Evolutionary conservation across 331 rosid genomes (phyloP).

Genomic region (Quercus phellos): DNA sequence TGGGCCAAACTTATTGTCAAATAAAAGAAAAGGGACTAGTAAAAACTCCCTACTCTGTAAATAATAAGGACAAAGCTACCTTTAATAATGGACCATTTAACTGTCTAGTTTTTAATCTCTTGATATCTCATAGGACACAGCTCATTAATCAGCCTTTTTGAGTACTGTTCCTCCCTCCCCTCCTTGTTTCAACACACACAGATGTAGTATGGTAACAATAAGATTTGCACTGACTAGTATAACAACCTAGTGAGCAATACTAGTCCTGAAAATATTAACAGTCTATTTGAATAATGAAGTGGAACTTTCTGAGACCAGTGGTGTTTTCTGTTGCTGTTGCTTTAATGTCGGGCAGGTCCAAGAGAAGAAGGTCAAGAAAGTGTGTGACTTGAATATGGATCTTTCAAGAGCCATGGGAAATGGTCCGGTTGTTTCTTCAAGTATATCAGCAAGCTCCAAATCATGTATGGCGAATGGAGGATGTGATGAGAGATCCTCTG

Average conservation of each 20-base stretch:
- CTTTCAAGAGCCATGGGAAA: conserved; percentile 40
- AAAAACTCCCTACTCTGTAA: background rate
- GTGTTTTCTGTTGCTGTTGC: conserved; percentile 8
- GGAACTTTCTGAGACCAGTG: background rate
- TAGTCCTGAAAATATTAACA: background rate
- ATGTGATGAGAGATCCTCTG: conserved; percentile 27
- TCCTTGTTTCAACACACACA: background rate
- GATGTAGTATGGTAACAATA: background rate
- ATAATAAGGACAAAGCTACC: background rate
- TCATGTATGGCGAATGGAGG: conserved; percentile 45
- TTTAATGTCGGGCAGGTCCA: conserved; percentile 43
- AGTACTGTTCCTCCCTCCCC: background rate
- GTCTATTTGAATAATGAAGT: background rate
- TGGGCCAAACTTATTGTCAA: background rate
- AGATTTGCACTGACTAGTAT: background rate
- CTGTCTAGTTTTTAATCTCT: background rate
- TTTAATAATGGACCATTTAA: background rate
- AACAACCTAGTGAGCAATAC: background rate
- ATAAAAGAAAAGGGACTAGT: background rate
- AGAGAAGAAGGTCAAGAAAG: conserved; percentile 66
- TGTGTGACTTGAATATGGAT: conserved; percentile 53
- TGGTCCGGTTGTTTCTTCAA: conserved; percentile 39
- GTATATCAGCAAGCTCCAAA: conserved; percentile 32
- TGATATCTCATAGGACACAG: background rate
- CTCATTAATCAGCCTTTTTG: background rate